phyloP scores from a whole-genome alignment of 2,329 filamentous ascomycete species.

The Ceratocystis cacaofunesta region DNA sequence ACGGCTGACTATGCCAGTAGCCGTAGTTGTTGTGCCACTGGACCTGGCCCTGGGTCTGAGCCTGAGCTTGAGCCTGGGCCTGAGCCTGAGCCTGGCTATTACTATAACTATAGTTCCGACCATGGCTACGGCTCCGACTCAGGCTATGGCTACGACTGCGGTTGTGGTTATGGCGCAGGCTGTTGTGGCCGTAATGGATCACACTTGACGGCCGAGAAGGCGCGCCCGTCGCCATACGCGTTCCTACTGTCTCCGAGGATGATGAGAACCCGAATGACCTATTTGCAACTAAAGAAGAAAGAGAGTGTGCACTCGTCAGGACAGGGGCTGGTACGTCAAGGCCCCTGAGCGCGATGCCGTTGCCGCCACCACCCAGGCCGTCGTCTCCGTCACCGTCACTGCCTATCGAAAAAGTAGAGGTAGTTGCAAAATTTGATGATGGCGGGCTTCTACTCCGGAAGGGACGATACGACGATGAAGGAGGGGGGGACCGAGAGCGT shows the following conservation, averaged over 20 bases:
- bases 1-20: no score
- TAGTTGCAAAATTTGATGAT: background rate
- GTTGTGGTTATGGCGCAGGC: background rate
- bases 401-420: background rate
- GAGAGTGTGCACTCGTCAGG: slow-evolving; percentile 7
- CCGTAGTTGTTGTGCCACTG: no score
- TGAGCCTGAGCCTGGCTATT: no score
- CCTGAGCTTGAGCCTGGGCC: no score
- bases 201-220: slow-evolving; percentile 9
- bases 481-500: background rate
- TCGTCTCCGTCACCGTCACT: background rate
- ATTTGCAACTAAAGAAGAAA: slow-evolving; percentile 1
- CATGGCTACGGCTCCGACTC: no score
- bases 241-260: slow-evolving; percentile 1
- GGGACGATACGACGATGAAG: background rate
- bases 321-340: background rate
- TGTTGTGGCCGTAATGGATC: background rate
- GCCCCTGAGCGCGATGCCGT: background rate
- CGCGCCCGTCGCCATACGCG: background rate
- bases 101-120: no score
- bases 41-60: no score
- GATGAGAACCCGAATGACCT: slow-evolving; percentile 6
- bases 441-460: background rate
- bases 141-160: no score
- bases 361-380: background rate